These are phyloP conservation scores for Oryza meyeriana DNA, from an alignment of 176 grass and related monocot genomes.

Conservation along the genomic window DNA sequence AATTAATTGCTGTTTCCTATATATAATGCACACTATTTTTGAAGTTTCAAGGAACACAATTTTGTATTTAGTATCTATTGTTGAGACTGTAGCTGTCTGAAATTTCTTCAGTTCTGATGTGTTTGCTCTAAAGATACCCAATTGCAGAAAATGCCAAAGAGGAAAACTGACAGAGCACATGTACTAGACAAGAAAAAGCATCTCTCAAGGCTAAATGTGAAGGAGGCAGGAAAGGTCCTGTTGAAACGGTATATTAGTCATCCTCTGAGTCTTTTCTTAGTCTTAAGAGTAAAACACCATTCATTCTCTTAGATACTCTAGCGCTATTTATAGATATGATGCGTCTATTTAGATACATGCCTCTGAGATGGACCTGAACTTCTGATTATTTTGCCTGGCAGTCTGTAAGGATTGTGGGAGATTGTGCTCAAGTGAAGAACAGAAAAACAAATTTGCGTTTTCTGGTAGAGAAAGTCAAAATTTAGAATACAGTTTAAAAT, in stretches of 20 bases:
- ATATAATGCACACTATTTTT: neutral
- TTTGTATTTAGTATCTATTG: neutral
- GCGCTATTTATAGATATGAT: neutral
- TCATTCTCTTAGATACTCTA: neutral
- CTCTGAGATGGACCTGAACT: neutral
- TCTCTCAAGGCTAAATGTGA: slow-evolving; percentile 85
- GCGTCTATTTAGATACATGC: neutral
- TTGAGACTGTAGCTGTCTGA: neutral
- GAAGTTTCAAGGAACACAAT: neutral
- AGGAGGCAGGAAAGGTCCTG: slow-evolving; percentile 86
- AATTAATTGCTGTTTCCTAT: neutral
- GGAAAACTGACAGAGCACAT: slow-evolving; percentile 94
- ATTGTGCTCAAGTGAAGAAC: neutral
- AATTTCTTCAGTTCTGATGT: slow-evolving; percentile 47
- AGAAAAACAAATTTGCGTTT: neutral
- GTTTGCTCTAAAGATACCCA: slow-evolving; percentile 83
- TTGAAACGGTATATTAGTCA: slow-evolving; percentile 73
- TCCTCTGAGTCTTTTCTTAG: neutral
- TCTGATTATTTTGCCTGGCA: neutral
- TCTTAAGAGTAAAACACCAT: neutral
- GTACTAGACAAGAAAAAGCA: slow-evolving; percentile 89
- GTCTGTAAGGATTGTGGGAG: neutral
- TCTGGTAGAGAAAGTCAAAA: neutral
- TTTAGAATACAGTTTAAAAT: no score
- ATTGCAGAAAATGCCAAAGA: slow-evolving; percentile 97